Percentiles rank a stretch among this genome's conserved stretches.
Conservation (phyloP, 176 grass and related monocot species). For the Eragrostis curvula region DNA sequence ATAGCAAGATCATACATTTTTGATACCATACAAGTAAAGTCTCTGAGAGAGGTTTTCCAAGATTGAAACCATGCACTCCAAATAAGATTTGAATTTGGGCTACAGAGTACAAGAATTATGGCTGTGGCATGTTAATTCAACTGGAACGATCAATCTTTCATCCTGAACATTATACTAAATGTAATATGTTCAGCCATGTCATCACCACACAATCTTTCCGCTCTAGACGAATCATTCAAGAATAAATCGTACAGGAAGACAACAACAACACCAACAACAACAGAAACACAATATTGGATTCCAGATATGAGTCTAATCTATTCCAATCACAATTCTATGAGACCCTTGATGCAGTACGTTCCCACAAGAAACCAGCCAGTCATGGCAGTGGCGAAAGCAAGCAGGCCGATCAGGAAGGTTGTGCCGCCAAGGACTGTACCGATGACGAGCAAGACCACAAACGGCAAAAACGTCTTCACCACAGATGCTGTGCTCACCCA, state of each 20-base stretch:
- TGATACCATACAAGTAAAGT: no score
- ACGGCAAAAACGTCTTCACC: constrained; percentile 69
- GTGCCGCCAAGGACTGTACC: constrained; percentile 59
- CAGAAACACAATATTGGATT: neutral
- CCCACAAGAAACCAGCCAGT: constrained; percentile 83
- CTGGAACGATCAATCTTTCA: neutral
- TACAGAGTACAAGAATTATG: neutral
- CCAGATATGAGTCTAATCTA: neutral
- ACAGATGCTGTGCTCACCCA: constrained; percentile 60
- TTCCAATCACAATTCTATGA: constrained; percentile 83
- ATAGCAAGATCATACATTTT: no score
- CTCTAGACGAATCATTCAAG: neutral
- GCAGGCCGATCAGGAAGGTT: constrained; percentile 56
- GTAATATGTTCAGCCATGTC: constrained; percentile 7
- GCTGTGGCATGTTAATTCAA: neutral
- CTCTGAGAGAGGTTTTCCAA: no score
- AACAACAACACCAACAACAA: neutral
- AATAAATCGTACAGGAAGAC: neutral
- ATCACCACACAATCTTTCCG: neutral
- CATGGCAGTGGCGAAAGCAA: constrained; percentile 49
- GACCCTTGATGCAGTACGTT: constrained; percentile 83
- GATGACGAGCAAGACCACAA: constrained; percentile 43
- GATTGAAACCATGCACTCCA: neutral
- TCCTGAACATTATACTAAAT: neutral
- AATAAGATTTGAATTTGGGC: neutral